phyloP scores from a whole-genome alignment of 23 red algal genomes.

The Pyropia yezoensis region DNA sequence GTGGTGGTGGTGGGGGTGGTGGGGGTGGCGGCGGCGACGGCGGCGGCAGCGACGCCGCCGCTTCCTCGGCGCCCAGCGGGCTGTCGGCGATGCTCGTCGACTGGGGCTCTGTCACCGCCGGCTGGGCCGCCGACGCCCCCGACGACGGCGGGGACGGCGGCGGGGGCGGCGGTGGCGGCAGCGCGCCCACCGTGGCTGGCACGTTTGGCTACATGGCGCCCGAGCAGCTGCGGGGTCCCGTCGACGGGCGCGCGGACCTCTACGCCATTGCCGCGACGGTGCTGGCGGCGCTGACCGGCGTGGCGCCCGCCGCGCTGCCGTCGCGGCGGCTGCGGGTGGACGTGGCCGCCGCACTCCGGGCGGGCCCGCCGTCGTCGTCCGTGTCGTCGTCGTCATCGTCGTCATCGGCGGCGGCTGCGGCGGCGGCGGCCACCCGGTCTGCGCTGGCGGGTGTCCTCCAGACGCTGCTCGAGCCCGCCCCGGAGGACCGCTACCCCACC shows the following conservation, averaged over 20 bases:
- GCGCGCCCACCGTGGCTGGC: conserved; percentile 19
- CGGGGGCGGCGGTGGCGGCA: background rate
- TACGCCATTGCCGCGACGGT: conserved; percentile 52
- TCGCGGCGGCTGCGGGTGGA: conserved; percentile 39
- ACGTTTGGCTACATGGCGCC: conserved; percentile 72
- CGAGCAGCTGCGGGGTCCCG: conserved; percentile 28
- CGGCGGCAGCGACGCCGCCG: conserved; percentile 3
- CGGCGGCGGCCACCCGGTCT: background rate
- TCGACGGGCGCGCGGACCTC: conserved; percentile 35
- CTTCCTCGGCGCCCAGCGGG: background rate
- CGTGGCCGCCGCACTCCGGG: conserved; percentile 14
- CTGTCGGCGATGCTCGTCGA: background rate
- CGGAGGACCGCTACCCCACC: conserved; percentile 46
- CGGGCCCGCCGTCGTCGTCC: background rate
- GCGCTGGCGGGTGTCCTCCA: conserved; percentile 44
- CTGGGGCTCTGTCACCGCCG: background rate
- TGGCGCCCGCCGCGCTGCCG: conserved; percentile 20
- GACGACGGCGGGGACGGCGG: background rate
- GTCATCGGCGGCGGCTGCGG: too few species aligned
- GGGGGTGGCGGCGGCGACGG: conserved; percentile 28
- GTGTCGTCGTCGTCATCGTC: too few species aligned
- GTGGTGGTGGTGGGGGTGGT: conserved; percentile 16
- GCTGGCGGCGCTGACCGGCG: conserved; percentile 22
- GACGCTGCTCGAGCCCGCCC: conserved; percentile 56
- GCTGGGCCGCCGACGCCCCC: too few species aligned